Evolutionary conservation across 1,284 basidiomycete genomes (phyloP).

Genomic region (Meira miltonrushii): DNA sequence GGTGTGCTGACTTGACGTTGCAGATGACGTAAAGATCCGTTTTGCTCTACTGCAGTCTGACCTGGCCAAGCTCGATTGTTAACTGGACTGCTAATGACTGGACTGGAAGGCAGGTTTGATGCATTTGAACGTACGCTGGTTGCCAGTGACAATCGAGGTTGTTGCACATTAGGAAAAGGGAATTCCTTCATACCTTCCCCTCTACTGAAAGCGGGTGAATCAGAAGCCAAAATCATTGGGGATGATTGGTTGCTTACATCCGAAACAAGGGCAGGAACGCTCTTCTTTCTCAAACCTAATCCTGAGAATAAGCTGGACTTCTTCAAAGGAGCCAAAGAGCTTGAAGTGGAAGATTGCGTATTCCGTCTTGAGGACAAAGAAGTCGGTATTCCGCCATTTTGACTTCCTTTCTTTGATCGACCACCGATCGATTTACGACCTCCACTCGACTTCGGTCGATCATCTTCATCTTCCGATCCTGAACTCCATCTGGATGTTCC

Average conservation of each 20-base stretch:
- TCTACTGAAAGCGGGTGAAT: slow-evolving; percentile 9
- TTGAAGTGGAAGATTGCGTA: slow-evolving; percentile 1
- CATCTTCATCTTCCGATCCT: slow-evolving; percentile 32
- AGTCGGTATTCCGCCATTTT: slow-evolving; percentile 13
- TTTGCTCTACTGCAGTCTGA: no score
- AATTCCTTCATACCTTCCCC: slow-evolving; percentile 2
- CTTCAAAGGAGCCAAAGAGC: slow-evolving; percentile 9
- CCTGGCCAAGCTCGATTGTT: no score
- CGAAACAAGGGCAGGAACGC: slow-evolving; percentile 21
- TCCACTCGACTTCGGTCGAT: slow-evolving; percentile 5
- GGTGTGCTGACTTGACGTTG: neutral
- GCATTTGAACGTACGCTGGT: neutral
- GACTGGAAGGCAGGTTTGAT: neutral
- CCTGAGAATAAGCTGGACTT: slow-evolving; percentile 8
- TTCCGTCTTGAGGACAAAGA: slow-evolving; percentile 24
- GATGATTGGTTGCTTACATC: slow-evolving; percentile 11
- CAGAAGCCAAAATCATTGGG: slow-evolving; percentile 6
- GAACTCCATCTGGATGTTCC: slow-evolving; percentile 29
- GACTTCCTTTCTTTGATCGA: slow-evolving; percentile 13
- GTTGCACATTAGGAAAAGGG: slow-evolving; percentile 10
- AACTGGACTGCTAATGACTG: neutral
- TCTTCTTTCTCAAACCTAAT: slow-evolving; percentile 30
- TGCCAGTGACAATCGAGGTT: neutral
- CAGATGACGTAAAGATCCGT: neutral
- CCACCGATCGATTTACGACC: neutral